A percentile compares a stretch with the other conserved stretches of the same genome.
Conservation (phyloP, 2,329 filamentous ascomycete species). For the Daldinia sp. region DNA sequence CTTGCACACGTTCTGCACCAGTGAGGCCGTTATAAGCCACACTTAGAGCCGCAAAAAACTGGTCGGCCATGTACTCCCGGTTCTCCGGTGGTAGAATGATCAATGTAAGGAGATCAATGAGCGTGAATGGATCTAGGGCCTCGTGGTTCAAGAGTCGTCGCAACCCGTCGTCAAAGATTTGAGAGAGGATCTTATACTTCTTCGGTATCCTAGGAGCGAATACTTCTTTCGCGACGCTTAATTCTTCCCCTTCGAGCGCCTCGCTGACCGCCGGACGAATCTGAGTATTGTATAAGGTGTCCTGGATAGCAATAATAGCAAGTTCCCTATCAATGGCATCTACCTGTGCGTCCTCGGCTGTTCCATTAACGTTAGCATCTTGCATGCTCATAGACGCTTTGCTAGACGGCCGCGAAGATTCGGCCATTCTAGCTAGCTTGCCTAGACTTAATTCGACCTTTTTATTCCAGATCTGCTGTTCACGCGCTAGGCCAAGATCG, state of each 20-base stretch:
- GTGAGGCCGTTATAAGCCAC: slow-evolving; percentile 64
- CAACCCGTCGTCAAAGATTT: slow-evolving; percentile 76
- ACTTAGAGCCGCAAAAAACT: slow-evolving; percentile 79
- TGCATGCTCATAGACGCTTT: slow-evolving; percentile 44
- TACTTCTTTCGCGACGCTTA: slow-evolving; percentile 77
- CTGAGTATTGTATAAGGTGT: slow-evolving; percentile 72
- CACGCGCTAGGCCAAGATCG: slow-evolving; percentile 72
- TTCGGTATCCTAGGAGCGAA: slow-evolving; percentile 65
- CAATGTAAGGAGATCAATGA: slow-evolving; percentile 82
- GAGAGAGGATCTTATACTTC: slow-evolving; percentile 71
- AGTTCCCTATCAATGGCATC: slow-evolving; percentile 69
- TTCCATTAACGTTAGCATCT: slow-evolving; percentile 39
- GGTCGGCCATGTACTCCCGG: slow-evolving; percentile 65
- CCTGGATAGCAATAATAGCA: slow-evolving; percentile 79
- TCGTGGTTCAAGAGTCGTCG: slow-evolving; percentile 74
- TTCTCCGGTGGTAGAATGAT: slow-evolving; percentile 58
- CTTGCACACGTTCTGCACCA: slow-evolving; percentile 65
- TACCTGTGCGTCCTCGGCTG: slow-evolving; percentile 47
- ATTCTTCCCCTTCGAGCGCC: slow-evolving; percentile 82
- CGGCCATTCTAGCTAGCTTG: slow-evolving; percentile 80
- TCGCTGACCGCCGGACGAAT: slow-evolving; percentile 72
- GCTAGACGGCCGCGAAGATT: slow-evolving; percentile 51
- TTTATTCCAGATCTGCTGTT: slow-evolving; percentile 88
- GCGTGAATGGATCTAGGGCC: slow-evolving; percentile 69
- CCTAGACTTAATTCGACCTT: slow-evolving; percentile 90